These are phyloP conservation scores for Xanthoceras sorbifolium DNA, from an alignment of 345 rosid genomes.

Conservation along the genomic window DNA sequence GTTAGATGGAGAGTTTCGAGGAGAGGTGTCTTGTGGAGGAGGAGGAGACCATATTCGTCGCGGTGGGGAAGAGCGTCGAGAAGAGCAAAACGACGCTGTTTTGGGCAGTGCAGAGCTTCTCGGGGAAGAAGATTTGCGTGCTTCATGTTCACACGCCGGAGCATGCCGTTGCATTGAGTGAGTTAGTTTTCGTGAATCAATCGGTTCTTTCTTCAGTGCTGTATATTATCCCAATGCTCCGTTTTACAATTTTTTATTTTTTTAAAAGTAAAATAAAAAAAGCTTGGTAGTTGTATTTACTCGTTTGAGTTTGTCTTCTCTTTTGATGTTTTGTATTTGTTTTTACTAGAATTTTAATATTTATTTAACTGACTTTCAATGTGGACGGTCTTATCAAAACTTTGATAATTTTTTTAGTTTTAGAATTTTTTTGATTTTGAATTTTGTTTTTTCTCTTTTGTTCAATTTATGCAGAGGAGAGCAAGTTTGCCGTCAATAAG, in stretches of 20 bases:
- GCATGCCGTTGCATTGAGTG: conserved; percentile 50
- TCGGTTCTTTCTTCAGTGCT: not conserved
- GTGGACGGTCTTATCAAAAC: not conserved
- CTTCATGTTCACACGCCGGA: conserved; percentile 72
- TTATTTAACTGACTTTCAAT: not conserved
- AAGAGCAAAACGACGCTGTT: conserved; percentile 54
- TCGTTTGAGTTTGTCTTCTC: not conserved
- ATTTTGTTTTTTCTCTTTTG: conserved; percentile 4
- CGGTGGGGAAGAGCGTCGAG: conserved; percentile 71
- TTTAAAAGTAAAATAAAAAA: no score
- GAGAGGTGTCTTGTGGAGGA: conserved; percentile 30
- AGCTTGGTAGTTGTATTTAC: no score
- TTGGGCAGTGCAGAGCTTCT: conserved; percentile 71
- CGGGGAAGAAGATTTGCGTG: conserved; percentile 70
- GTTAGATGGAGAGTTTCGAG: conserved; percentile 42
- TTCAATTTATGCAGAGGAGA: conserved; percentile 41
- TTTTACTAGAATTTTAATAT: not conserved
- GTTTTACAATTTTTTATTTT: no score
- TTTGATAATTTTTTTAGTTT: not conserved
- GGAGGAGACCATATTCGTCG: conserved; percentile 73
- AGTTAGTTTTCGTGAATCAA: conserved; percentile 30
- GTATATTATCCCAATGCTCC: no score
- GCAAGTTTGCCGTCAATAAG: conserved; percentile 32
- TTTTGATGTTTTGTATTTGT: not conserved
- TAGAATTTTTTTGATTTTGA: not conserved